Evolutionary conservation across 495 filamentous ascomycete species (phyloP).

Genomic region (Aspergillus leporis): DNA sequence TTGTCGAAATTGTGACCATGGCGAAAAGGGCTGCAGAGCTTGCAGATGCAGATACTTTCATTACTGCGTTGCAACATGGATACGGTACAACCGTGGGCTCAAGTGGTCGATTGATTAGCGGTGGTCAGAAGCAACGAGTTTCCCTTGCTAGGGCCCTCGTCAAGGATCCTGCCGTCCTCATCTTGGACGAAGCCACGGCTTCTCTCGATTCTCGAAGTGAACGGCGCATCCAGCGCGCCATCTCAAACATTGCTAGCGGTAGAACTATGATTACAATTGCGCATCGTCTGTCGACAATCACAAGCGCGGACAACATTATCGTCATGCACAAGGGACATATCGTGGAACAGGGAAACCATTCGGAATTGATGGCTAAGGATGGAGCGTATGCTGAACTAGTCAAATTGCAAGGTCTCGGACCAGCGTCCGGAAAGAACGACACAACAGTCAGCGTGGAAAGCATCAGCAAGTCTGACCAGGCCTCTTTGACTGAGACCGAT

Average conservation of each 20-base stretch:
- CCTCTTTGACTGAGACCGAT: constrained; percentile 24
- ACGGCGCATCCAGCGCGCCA: constrained; percentile 51
- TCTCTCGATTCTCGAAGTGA: constrained; percentile 56
- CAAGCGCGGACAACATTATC: constrained; percentile 66
- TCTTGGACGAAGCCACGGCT: constrained; percentile 80
- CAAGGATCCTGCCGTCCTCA: constrained; percentile 76
- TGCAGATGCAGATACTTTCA: constrained; percentile 47
- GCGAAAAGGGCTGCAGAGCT: constrained; percentile 40
- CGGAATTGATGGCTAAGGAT: constrained; percentile 35
- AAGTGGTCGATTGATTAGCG: constrained; percentile 59
- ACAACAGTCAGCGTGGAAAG: constrained; percentile 20
- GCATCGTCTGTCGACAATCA: constrained; percentile 50
- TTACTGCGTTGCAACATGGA: constrained; percentile 48
- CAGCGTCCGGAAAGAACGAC: constrained; percentile 25
- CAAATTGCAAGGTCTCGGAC: constrained; percentile 40
- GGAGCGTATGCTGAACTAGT: constrained; percentile 50
- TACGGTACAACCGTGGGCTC: constrained; percentile 54
- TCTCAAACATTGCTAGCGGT: constrained; percentile 45
- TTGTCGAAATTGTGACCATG: constrained; percentile 41
- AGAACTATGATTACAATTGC: constrained; percentile 52
- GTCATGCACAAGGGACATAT: constrained; percentile 58
- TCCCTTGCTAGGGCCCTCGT: constrained; percentile 72
- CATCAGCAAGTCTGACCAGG: constrained; percentile 28
- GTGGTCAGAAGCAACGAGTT: constrained; percentile 64
- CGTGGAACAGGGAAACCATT: constrained; percentile 56